These are phyloP conservation scores for Colletotrichum sp. DNA, from an alignment of 2,329 filamentous ascomycete species.

Conservation along the genomic window DNA sequence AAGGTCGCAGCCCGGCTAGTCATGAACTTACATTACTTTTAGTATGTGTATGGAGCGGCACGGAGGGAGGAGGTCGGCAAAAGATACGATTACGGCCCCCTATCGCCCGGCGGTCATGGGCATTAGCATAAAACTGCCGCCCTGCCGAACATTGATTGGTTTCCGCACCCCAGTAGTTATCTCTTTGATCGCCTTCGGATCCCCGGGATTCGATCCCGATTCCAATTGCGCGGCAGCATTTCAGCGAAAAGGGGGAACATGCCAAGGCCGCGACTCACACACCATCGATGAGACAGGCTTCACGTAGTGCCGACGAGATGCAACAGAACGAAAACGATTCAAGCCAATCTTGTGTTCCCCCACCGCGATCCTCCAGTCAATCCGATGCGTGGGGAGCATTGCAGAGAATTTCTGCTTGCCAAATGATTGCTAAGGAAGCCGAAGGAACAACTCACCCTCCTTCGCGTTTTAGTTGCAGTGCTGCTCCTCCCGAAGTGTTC, in stretches of 20 bases:
- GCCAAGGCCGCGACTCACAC: background rate
- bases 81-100: background rate
- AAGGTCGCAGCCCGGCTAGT: background rate
- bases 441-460: background rate
- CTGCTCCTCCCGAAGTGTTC: background rate
- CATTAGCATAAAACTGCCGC: background rate
- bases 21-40: background rate
- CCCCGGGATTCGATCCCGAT: background rate
- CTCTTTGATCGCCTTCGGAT: background rate
- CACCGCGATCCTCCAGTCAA: background rate
- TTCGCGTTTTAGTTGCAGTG: background rate
- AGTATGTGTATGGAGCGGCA: background rate
- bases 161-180: background rate
- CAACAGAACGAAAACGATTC: background rate
- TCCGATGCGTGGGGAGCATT: background rate
- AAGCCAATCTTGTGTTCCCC: background rate
- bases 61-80: background rate
- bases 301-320: background rate
- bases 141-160: background rate
- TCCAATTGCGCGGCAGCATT: background rate
- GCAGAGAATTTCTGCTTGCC: background rate
- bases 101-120: background rate
- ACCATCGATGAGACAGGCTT: background rate
- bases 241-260: background rate
- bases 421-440: background rate